Percentiles rank a stretch among this genome's conserved stretches.
Evolutionary conservation across 345 rosid species (phyloP).

Genomic region (Lenwebbia sp.): DNA sequence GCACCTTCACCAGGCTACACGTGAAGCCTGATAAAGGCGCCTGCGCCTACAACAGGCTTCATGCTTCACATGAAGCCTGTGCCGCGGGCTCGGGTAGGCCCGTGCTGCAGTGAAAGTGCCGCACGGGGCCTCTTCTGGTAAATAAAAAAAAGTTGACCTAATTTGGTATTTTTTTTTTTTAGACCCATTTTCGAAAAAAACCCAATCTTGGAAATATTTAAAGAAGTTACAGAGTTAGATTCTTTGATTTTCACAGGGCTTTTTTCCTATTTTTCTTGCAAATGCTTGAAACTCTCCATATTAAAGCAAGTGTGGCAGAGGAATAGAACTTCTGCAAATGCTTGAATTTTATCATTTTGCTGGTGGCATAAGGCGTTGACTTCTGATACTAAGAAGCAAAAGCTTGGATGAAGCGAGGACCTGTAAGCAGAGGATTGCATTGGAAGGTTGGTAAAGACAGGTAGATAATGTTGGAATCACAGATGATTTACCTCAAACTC

Average conservation of each 20-base stretch:
- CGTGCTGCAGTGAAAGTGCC: no score
- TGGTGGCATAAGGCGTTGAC: background rate
- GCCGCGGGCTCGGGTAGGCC: no score
- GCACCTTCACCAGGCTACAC: no score
- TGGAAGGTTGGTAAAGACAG: background rate
- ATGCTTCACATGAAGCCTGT: no score
- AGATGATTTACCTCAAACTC: background rate
- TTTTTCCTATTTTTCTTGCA: background rate
- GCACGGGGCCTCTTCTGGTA: no score
- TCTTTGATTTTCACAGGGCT: background rate
- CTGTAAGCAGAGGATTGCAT: background rate
- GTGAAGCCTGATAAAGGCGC: no score
- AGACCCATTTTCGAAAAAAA: no score
- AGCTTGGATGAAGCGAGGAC: background rate
- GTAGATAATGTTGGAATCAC: background rate
- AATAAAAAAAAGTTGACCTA: no score
- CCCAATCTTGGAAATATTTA: background rate
- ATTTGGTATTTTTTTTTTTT: no score
- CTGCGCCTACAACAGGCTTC: no score
- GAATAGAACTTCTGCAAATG: background rate
- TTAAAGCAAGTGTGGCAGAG: background rate
- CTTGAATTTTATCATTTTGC: background rate
- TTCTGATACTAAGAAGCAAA: background rate
- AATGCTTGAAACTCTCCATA: background rate
- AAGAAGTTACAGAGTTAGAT: background rate